Percentiles rank a stretch among this genome's conserved stretches.
phyloP scores from a whole-genome alignment of 495 filamentous ascomycete species.

The Chaetomidium leptoderma region DNA sequence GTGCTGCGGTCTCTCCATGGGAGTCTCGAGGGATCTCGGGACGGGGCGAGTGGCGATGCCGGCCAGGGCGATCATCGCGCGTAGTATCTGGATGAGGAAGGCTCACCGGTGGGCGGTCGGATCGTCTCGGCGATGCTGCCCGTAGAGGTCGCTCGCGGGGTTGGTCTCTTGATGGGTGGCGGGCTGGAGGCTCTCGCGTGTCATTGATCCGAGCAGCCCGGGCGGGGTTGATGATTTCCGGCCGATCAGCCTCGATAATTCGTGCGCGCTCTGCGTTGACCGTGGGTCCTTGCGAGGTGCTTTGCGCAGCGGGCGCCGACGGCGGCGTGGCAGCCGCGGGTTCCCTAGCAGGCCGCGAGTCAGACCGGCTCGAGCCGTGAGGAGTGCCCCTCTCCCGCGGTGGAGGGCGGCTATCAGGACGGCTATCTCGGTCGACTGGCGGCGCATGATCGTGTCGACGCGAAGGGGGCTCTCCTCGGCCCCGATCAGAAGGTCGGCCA shows the following conservation, averaged over 20 bases:
- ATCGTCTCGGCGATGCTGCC: constrained; percentile 49
- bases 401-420: constrained; percentile 30
- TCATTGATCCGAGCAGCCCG: constrained; percentile 53
- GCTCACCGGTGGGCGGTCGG: constrained; percentile 37
- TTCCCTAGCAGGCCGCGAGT: constrained; percentile 36
- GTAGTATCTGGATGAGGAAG: constrained; percentile 33
- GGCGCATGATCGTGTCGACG: constrained; percentile 30
- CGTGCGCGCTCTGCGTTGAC: constrained; percentile 45
- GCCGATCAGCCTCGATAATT: constrained; percentile 37
- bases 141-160: constrained; percentile 39
- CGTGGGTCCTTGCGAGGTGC: constrained; percentile 38
- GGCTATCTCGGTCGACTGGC: constrained; percentile 35
- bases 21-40: constrained; percentile 36
- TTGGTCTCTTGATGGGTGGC: constrained; percentile 40
- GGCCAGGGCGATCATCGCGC: constrained; percentile 45
- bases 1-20: constrained; percentile 27
- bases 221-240: constrained; percentile 51
- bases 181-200: constrained; percentile 30
- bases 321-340: constrained; percentile 26
- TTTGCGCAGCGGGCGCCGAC: constrained; percentile 29
- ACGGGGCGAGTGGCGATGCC: constrained; percentile 40
- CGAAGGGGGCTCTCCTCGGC: constrained; percentile 32
- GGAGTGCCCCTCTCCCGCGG: constrained; percentile 33
- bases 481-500: constrained; percentile 30
- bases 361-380: constrained; percentile 28